These are phyloP conservation scores for Colletotrichum nymphaeae DNA, from an alignment of 2,329 filamentous ascomycete genomes.

Conservation along the genomic window DNA sequence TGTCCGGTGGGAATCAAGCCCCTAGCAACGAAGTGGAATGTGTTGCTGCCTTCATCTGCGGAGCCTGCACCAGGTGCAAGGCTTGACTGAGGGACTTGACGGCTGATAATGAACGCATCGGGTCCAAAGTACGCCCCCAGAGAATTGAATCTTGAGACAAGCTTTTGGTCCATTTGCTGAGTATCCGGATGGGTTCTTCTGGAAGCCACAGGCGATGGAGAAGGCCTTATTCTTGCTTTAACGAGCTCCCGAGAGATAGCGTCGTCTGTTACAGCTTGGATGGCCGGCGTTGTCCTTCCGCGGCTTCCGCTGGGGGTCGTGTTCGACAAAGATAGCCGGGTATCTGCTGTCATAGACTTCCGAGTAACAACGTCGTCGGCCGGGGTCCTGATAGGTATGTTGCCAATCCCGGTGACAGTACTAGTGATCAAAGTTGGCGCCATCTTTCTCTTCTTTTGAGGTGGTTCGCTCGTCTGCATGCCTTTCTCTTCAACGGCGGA, in stretches of 20 bases:
- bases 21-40: background rate
- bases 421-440: constrained; percentile 39
- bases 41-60: constrained; percentile 22
- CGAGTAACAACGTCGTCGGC: constrained; percentile 21
- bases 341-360: background rate
- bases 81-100: constrained; percentile 25
- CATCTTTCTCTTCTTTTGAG: constrained; percentile 44
- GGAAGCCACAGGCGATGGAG: background rate
- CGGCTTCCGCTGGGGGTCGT: background rate
- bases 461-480: constrained; percentile 22
- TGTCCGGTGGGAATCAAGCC: constrained; percentile 52
- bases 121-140: constrained; percentile 49
- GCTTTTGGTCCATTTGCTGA: background rate
- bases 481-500: background rate
- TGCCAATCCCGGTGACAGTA: constrained; percentile 30
- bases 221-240: background rate
- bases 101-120: constrained; percentile 40
- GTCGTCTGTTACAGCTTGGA: too few relatives aligned
- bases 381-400: constrained; percentile 19
- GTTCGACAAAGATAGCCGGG: background rate
- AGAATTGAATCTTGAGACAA: constrained; percentile 10
- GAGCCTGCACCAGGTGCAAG: background rate
- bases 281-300: background rate
- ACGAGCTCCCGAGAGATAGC: background rate
- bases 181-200: background rate